Percentiles rank a stretch among this genome's conserved stretches.
These are phyloP conservation scores for Gossypium schwendimanii DNA, from an alignment of 441 rosid genomes.

Conservation along the genomic window DNA sequence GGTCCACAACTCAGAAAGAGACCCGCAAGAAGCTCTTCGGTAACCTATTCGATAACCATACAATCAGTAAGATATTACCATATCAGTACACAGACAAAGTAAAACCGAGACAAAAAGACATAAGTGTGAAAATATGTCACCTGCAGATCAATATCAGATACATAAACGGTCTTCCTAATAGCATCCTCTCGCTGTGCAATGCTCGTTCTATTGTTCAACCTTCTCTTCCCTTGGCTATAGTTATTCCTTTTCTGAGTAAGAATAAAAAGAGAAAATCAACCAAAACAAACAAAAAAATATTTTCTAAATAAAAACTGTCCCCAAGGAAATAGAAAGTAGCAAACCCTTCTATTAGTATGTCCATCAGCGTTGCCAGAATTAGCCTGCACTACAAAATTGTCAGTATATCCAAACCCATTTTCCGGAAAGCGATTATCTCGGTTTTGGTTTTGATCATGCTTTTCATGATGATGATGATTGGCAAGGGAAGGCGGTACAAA, in stretches of 20 bases:
- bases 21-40: constrained; percentile 92
- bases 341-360: constrained; percentile 50
- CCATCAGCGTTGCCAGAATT: constrained; percentile 36
- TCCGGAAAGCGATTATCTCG: constrained; percentile 27
- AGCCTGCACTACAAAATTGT: constrained; percentile 33
- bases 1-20: constrained; percentile 81
- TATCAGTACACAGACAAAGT: constrained; percentile 9
- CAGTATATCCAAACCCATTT: constrained; percentile 49
- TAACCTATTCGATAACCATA: constrained; percentile 40
- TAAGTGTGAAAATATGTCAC: constrained; percentile 22
- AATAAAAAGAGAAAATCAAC: constrained; percentile 6
- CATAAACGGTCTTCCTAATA: constrained; percentile 88
- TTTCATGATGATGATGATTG: constrained; percentile 4
- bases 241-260: constrained; percentile 53
- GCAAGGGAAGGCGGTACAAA: constrained; percentile 73
- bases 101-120: not conserved
- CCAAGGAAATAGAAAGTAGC: not conserved
- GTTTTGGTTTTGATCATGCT: constrained; percentile 17
- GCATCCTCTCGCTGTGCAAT: constrained; percentile 82
- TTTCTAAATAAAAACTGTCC: not conserved
- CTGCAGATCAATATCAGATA: constrained; percentile 86
- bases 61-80: not conserved
- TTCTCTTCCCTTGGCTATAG: constrained; percentile 53
- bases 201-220: constrained; percentile 67
- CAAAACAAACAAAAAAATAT: not conserved